A percentile compares a stretch with the other conserved stretches of the same genome.
phyloP scores from a whole-genome alignment of 352 stramenopile genomes.

The Phytophthora hibernalis region DNA sequence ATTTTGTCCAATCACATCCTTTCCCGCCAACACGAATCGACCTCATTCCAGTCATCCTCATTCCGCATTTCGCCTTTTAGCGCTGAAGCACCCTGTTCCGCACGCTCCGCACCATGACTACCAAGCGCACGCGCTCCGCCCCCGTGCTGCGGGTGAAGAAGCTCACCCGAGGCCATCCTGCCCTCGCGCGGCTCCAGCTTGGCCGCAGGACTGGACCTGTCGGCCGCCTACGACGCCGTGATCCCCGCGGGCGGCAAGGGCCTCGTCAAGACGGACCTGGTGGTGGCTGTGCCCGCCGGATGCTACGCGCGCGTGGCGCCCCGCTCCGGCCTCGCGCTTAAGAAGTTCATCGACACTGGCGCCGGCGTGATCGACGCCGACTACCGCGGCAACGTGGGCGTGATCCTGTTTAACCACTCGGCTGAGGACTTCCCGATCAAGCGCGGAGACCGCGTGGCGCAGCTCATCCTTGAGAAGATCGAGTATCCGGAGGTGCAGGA shows the following conservation, averaged over 20 bases:
- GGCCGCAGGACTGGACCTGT: conserved; percentile 86
- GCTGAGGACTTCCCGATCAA: conserved; percentile 94
- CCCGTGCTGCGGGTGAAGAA: conserved; percentile 86
- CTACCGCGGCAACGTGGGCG: conserved; percentile 97
- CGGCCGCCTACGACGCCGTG: conserved; percentile 85
- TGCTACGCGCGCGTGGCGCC: conserved; percentile 96
- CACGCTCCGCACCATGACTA: conserved; percentile 15
- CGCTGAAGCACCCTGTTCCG: not conserved
- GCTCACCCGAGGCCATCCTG: conserved; percentile 82
- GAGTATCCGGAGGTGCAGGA: conserved; percentile 91
- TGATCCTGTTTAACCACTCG: conserved; percentile 99
- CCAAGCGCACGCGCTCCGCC: conserved; percentile 39
- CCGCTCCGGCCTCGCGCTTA: conserved; percentile 95
- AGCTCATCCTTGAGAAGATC: conserved; percentile 98
- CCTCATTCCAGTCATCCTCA: not conserved
- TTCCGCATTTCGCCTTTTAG: conserved; percentile 2
- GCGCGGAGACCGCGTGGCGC: conserved; percentile 96
- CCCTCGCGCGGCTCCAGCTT: conserved; percentile 79
- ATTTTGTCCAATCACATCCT: conserved; percentile 28
- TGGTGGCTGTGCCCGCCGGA: conserved; percentile 93
- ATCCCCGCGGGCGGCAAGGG: conserved; percentile 93
- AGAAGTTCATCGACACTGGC: conserved; percentile 98
- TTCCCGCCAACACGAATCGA: not conserved
- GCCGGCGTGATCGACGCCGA: conserved; percentile 98
- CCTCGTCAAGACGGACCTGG: conserved; percentile 97